Conservation (phyloP, 805 yeast species). For the Wickerhamiella australiensis region DNA sequence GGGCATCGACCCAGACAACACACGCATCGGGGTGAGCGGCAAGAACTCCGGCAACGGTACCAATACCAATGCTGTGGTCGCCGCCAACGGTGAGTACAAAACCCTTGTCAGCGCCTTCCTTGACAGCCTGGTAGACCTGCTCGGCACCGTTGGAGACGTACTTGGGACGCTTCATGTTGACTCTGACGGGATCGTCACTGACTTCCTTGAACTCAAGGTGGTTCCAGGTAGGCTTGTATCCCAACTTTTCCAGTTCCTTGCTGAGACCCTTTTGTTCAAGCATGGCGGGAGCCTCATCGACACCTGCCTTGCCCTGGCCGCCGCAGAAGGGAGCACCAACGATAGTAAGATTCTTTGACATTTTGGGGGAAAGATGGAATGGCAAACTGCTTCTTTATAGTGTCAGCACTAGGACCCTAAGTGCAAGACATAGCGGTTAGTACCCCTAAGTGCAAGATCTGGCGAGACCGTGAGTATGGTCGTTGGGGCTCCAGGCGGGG, state of each 20-base stretch:
- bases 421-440: conserved; percentile 11
- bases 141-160: conserved; percentile 66
- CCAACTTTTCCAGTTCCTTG: conserved; percentile 48
- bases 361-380: not conserved
- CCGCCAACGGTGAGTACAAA: conserved; percentile 88
- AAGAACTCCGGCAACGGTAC: conserved; percentile 77
- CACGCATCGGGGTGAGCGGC: conserved; percentile 76
- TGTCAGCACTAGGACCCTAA: conserved; percentile 8
- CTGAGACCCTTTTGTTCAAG: conserved; percentile 61
- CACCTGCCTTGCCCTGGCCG: conserved; percentile 90
- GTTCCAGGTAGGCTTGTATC: conserved; percentile 51
- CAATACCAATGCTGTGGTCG: conserved; percentile 92
- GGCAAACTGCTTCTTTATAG: conserved; percentile 3
- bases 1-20: conserved; percentile 93
- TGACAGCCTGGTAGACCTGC: conserved; percentile 49
- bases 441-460: conserved; percentile 11
- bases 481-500: not conserved
- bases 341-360: conserved; percentile 27
- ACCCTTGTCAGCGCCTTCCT: conserved; percentile 37
- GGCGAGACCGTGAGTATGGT: conserved; percentile 1
- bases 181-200: conserved; percentile 42
- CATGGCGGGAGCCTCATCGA: conserved; percentile 84
- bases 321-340: conserved; percentile 90
- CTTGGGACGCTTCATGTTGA: conserved; percentile 55
- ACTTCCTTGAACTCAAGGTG: conserved; percentile 25